Conservation (phyloP, 768 basidiomycete genomes). For the Russula abietina region DNA sequence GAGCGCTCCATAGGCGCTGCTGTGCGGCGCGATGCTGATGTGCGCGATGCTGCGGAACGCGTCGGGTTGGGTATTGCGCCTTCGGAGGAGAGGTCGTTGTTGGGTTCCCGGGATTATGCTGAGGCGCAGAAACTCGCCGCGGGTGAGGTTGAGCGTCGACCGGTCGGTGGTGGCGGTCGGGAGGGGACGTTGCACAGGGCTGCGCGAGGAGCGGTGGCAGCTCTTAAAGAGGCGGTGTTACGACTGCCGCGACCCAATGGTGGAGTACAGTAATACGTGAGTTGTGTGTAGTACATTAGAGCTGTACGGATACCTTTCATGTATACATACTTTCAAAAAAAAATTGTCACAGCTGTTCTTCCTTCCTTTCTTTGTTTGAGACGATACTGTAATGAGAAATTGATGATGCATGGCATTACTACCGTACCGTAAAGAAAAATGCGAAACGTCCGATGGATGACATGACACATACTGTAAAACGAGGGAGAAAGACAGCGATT, state of each 20-base stretch:
- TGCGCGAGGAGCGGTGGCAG: neutral
- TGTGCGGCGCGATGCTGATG: constrained; percentile 15
- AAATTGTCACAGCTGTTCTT: no score
- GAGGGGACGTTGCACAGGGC: constrained; percentile 10
- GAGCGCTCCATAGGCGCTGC: constrained; percentile 12
- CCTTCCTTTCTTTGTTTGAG: no score
- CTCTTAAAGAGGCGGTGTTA: constrained; percentile 5
- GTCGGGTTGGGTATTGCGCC: constrained; percentile 5
- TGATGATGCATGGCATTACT: constrained; percentile 1
- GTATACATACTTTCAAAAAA: neutral
- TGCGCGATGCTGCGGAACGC: constrained; percentile 16
- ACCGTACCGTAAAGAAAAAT: neutral
- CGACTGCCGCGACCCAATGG: neutral
- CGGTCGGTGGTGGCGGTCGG: neutral
- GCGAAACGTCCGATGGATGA: neutral
- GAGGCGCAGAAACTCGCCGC: neutral
- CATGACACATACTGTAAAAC: neutral
- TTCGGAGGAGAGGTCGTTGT: neutral
- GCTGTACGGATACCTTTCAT: neutral
- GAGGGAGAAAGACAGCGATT: neutral
- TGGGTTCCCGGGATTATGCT: constrained; percentile 1
- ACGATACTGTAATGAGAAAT: neutral
- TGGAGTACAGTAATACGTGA: neutral
- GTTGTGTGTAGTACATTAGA: neutral
- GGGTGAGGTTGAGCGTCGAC: neutral